Evolutionary conservation across 2,329 filamentous ascomycete genomes (phyloP), one percentile per base, ranked within the genome.

Genomic region (Paracorniculantispora psalliotae): DNA sequence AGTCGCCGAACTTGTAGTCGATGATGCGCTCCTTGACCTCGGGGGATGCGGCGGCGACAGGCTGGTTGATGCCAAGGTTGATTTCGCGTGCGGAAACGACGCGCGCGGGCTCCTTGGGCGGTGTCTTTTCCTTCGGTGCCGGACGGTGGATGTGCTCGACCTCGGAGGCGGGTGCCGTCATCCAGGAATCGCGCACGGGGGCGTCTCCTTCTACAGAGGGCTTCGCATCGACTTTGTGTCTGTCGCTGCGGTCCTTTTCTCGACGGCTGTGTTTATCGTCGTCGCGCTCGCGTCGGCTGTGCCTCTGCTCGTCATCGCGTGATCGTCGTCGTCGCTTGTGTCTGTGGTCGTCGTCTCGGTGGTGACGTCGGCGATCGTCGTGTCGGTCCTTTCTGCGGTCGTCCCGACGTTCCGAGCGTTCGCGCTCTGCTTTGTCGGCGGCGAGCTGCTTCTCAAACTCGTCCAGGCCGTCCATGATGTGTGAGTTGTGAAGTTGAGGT

Each of bases 1-100:
- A 77, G 71, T 99, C 94, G 19, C 96, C 94, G 72, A 99, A 96
- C 0, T 78, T 90, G 69, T 97, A 99, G 60, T 84, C 79, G 9
- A 96, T 84, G 0, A 61, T 67, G 26, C 69, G 64, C 59, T 89
- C 82, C 56, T 85, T 79, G 47, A 84, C 75, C 1, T 80, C 54
- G 0, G 64, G 53, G 0, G 63, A 60, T 19, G 49, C 49, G 12
- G 25, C 35, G 8, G 59, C 26, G 1, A 47, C 15, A 5, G 49
- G 35, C 3, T 84, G 79, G 28, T 84, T 81, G 2, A 80, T 74
- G 53, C 81, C 85, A 2, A 83, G 81, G 13, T 97, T 97, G 49
- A 97, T 78, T 70, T 97, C 92, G 41, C 88, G 87, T 53, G 87
- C 80, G 64, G 96, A 91, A 4, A 97, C 79, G 54, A 86, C 84